Evolutionary conservation across 345 rosid species (phyloP).

Genomic region (Limnanthes douglasii): DNA sequence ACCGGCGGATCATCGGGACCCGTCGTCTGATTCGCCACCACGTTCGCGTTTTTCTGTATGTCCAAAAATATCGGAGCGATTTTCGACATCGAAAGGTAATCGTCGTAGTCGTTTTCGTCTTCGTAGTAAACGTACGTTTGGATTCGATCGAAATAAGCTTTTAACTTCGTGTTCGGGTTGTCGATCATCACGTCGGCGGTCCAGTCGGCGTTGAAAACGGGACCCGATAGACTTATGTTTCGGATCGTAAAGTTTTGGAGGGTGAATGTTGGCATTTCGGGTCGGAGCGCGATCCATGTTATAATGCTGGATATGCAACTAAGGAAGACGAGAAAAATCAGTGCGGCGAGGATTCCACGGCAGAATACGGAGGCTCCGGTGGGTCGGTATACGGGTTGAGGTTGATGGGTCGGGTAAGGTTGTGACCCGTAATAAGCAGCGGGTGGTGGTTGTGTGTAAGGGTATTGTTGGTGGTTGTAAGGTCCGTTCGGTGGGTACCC

Average conservation of each 20-base stretch:
- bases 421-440: slow-evolving; percentile 20
- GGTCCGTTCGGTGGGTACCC: slow-evolving; percentile 11
- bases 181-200: slow-evolving; percentile 11
- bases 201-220: slow-evolving; percentile 23
- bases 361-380: slow-evolving; percentile 14
- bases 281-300: slow-evolving; percentile 17
- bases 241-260: slow-evolving; percentile 15
- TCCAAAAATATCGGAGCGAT: slow-evolving; percentile 14
- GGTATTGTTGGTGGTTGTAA: slow-evolving; percentile 4
- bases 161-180: slow-evolving; percentile 22
- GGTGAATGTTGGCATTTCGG: slow-evolving; percentile 17
- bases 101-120: slow-evolving; percentile 11
- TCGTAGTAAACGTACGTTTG: slow-evolving; percentile 10
- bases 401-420: slow-evolving; percentile 10
- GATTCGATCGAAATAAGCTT: slow-evolving; percentile 15
- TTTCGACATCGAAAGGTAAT: slow-evolving; percentile 7
- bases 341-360: slow-evolving; percentile 20
- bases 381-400: slow-evolving; percentile 4
- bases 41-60: slow-evolving; percentile 9
- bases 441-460: slow-evolving; percentile 24
- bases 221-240: slow-evolving; percentile 13
- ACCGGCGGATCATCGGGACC: slow-evolving; percentile 15
- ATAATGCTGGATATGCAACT: slow-evolving; percentile 16
- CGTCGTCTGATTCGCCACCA: slow-evolving; percentile 12
- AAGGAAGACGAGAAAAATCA: slow-evolving; percentile 19